Base-by-base conservation (phyloP, 768 basidiomycete genomes). In the Tricholoma bakamatsutake region DNA sequence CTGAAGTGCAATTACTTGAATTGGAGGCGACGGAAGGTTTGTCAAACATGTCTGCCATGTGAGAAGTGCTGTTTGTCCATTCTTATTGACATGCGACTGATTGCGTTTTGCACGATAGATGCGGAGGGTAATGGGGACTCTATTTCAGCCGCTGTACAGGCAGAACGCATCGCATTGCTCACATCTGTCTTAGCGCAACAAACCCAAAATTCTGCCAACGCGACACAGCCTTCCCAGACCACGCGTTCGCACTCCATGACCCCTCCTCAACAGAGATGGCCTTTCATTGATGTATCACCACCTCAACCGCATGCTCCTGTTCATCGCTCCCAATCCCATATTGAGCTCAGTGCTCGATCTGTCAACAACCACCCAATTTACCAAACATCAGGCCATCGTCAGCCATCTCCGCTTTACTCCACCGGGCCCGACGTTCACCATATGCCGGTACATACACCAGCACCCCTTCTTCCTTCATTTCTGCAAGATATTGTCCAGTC, bases 61-160 rank as follows among this genome's bases (percentile, higher is more conserved):
- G 63, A 60, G 85, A 79, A 57, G 53, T 56, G 57, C 55, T 21
- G 40, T 56, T 57, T 55, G 53, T 51, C 24, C 39, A 46, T 24
- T 30, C 30, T 35, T 46, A 50, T 49, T 34, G 43, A 45, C 55
- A 27, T 48, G 53, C 54, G 7, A 17, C 56, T 31, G 50, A 54
- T 54, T 39, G 52, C 53, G 30, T 48, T 48, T 47, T 34, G 52
- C 47, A 21, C 54, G 43, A 46, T 58, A 91, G 89, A 91, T 60
- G 90, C 90, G 11, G 90, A 93, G 65, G 90, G 90, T 1, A 92
- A 93, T 62, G 88, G 89, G 3, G 90, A 93, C 67, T 91, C 88
- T 3, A 89, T 92, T 63, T 90, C 89, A 45, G 80, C 85, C 35
- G 87, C 88, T 21, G 89, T 92, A 42, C 90, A 93, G 69, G 84